phyloP scores from a whole-genome alignment of 768 basidiomycete genomes.

The Baorangia bicolor region DNA sequence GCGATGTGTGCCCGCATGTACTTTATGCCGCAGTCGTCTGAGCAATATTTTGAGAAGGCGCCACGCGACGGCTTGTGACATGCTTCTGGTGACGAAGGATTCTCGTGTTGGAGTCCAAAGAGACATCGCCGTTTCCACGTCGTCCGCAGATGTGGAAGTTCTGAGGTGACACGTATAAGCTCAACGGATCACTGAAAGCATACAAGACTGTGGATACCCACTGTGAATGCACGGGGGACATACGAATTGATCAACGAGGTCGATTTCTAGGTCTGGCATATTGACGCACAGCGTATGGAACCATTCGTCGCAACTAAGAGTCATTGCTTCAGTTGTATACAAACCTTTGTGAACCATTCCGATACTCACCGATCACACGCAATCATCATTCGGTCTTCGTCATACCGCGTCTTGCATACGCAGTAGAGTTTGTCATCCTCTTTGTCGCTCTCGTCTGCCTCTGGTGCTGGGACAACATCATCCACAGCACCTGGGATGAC shows the following conservation, averaged over 20 bases:
- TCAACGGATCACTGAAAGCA: neutral
- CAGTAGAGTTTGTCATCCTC: constrained; percentile 74
- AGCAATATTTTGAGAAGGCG: constrained; percentile 88
- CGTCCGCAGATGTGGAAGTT: constrained; percentile 59
- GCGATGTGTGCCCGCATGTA: constrained; percentile 67
- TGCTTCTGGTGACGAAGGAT: constrained; percentile 60
- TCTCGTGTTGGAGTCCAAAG: constrained; percentile 61
- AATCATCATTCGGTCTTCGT: constrained; percentile 89
- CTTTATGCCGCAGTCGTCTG: constrained; percentile 80
- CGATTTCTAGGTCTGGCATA: constrained; percentile 78
- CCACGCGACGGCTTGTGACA: constrained; percentile 83
- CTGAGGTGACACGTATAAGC: constrained; percentile 35
- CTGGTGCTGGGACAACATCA: constrained; percentile 47
- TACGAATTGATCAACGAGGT: constrained; percentile 90
- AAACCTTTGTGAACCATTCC: neutral
- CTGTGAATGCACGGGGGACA: constrained; percentile 79
- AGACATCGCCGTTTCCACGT: constrained; percentile 81
- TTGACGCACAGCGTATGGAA: constrained; percentile 85
- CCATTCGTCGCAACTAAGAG: constrained; percentile 88
- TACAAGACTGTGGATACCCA: constrained; percentile 39
- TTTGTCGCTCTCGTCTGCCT: constrained; percentile 43
- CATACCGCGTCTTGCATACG: constrained; percentile 83
- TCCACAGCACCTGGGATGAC: constrained; percentile 54
- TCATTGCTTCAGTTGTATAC: neutral
- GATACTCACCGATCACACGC: constrained; percentile 80